Conservation (phyloP, 2,329 filamentous ascomycete species). For the Cordyceps cateniannulata region DNA sequence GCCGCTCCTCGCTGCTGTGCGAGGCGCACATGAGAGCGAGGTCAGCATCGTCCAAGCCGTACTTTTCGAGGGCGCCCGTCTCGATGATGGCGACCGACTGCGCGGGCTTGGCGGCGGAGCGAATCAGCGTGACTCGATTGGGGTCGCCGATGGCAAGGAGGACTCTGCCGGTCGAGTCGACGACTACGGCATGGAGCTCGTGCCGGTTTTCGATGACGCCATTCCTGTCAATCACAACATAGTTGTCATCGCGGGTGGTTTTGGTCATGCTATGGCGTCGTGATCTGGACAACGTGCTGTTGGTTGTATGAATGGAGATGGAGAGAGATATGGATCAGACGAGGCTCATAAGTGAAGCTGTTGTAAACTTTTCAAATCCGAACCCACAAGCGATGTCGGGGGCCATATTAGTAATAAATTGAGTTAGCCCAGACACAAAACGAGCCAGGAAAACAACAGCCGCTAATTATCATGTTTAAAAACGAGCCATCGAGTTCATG, state of each 20-base stretch:
- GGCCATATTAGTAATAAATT: no score
- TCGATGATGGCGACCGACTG: constrained; percentile 39
- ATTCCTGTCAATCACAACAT: constrained; percentile 30
- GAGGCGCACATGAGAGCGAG: constrained; percentile 42
- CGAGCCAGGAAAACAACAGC: no score
- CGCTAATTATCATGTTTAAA: no score
- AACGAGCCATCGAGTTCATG: no score
- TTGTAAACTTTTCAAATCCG: no score
- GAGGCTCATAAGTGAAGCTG: no score
- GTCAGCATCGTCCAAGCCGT: constrained; percentile 32
- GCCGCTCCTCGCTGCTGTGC: constrained; percentile 36
- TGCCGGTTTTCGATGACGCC: constrained; percentile 38
- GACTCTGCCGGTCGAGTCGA: constrained; percentile 30
- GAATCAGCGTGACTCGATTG: constrained; percentile 32
- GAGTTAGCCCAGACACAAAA: no score
- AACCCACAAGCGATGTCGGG: no score
- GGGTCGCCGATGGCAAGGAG: constrained; percentile 36
- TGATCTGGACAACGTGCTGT: not conserved
- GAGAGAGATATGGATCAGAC: not conserved
- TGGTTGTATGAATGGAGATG: no score
- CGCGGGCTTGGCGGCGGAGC: constrained; percentile 40
- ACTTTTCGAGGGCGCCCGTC: constrained; percentile 31
- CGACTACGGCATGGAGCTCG: constrained; percentile 34
- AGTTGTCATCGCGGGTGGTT: constrained; percentile 19
- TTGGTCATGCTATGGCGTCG: constrained; percentile 6